Percentiles rank a stretch among this genome's conserved stretches.
Conservation (phyloP, 768 basidiomycete genomes). For the Cantharellus anzutake region DNA sequence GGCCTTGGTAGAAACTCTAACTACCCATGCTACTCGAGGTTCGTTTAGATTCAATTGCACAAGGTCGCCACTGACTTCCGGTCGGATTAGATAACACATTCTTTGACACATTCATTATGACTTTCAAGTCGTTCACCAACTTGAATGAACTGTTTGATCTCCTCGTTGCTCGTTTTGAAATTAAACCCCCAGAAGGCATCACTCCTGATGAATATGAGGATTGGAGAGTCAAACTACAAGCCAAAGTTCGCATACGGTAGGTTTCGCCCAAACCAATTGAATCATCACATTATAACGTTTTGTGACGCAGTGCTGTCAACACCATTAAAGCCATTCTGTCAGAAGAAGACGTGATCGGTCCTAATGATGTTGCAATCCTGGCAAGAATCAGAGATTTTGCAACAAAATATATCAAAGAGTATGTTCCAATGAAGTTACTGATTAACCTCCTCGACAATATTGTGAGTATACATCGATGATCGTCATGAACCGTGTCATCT, state of each 20-base stretch:
- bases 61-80: background rate
- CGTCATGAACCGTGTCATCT: too few species aligned
- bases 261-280: conserved; percentile 11
- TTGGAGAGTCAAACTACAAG: conserved; percentile 76
- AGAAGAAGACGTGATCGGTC: conserved; percentile 67
- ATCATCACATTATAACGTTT: background rate
- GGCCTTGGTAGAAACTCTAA: conserved; percentile 76
- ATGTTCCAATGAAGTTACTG: conserved; percentile 8
- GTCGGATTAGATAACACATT: conserved; percentile 43
- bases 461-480: background rate
- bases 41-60: conserved; percentile 11
- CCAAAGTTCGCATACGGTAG: conserved; percentile 72
- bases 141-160: conserved; percentile 66
- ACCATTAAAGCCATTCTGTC: conserved; percentile 77
- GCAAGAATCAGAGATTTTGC: conserved; percentile 65
- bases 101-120: conserved; percentile 83
- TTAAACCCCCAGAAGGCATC: conserved; percentile 52
- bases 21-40: conserved; percentile 81
- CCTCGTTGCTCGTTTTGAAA: conserved; percentile 61
- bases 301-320: conserved; percentile 53
- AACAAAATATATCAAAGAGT: conserved; percentile 25
- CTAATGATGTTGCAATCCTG: conserved; percentile 68
- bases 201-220: conserved; percentile 41
- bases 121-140: conserved; percentile 86
- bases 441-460: conserved; percentile 24